Base-by-base conservation (phyloP, 192 early-diverging fungal genomes). In the Anaeromyces robustus region DNA sequence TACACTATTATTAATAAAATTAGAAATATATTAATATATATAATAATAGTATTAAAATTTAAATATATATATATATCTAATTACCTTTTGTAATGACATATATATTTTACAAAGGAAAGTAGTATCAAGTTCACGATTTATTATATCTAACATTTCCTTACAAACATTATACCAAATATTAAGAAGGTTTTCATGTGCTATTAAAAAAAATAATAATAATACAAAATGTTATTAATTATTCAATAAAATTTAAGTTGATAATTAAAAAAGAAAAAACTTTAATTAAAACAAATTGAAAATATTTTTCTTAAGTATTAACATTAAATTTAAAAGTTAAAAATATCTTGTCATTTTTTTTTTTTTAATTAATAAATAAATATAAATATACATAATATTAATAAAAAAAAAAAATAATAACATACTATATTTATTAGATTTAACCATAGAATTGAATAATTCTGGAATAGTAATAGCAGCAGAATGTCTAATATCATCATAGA, bases 401-500 rank as follows among this genome's bases (percentile, higher is more conserved):
- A 52, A 52, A 14, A 22, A 22, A 18, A 22, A 52, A 28, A 9
- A n/a, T 68, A n/a, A n/a, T n/a, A n/a, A n/a, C n/a, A n/a, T 68
- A 68, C 52, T 22, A 68, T 68, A 68, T 68, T 68, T 68, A 9
- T 68, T 68, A 9, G 52, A 68, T 68, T 68, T 68, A 68, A 68
- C 52, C 52, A 92, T 87, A 31, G 90, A 80, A 77, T 85, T 85
- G 80, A 99, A 87, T 80, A 99, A 85, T 29, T 88, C 87, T 13
- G 97, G 95, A 81, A 99, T 92, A 0, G 92, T 85, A 0, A 89
- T 86, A 13, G 94, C 94, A 2, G 97, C 96, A 16, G 97, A 95
- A 78, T 93, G 87, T 34, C 96, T 89, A 43, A 99, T 96, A 83
- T 94, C 97, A 82, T 98, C 97, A 85, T 99, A 95, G 92, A 97